Percentiles rank a stretch among this genome's conserved stretches.
Evolutionary conservation across 352 stramenopile species (phyloP).

Genomic region (Pythium aquatile): DNA sequence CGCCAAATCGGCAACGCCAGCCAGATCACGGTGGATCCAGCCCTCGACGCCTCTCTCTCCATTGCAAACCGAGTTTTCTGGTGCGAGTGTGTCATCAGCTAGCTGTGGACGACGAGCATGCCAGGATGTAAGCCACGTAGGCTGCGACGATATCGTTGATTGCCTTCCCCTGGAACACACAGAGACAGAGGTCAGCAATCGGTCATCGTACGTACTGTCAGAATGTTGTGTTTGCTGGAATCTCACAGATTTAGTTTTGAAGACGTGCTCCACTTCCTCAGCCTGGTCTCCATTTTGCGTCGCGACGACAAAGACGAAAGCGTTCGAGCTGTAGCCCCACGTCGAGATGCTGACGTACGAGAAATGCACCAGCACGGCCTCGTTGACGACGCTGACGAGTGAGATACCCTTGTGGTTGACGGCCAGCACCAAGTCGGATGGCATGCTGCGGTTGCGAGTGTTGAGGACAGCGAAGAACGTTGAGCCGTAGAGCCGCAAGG

Average conservation of each 20-base stretch:
- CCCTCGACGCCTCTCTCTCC: background rate
- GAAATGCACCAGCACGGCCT: constrained; percentile 61
- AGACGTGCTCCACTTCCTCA: constrained; percentile 47
- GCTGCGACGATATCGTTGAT: constrained; percentile 55
- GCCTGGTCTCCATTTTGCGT: constrained; percentile 29
- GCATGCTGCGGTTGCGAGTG: constrained; percentile 42
- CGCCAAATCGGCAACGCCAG: background rate
- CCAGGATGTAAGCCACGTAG: constrained; percentile 51
- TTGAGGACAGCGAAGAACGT: constrained; percentile 67
- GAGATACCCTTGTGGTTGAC: constrained; percentile 66
- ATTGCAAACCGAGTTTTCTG: constrained; percentile 44
- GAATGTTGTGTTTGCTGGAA: background rate
- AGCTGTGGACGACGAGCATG: constrained; percentile 30
- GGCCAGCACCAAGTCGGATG: constrained; percentile 54
- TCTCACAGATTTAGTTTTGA: constrained; percentile 45
- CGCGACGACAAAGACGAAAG: constrained; percentile 75
- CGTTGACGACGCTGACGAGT: constrained; percentile 54
- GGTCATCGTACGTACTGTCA: background rate
- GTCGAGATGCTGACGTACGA: constrained; percentile 66
- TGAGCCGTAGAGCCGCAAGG: constrained; percentile 65
- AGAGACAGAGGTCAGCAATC: background rate
- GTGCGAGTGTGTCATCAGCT: constrained; percentile 62
- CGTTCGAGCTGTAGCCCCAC: constrained; percentile 77
- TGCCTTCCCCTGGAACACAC: constrained; percentile 35
- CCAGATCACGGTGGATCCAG: background rate